Evolutionary conservation across 345 rosid genomes (phyloP).

Genomic region (Fremontodendron californicum): DNA sequence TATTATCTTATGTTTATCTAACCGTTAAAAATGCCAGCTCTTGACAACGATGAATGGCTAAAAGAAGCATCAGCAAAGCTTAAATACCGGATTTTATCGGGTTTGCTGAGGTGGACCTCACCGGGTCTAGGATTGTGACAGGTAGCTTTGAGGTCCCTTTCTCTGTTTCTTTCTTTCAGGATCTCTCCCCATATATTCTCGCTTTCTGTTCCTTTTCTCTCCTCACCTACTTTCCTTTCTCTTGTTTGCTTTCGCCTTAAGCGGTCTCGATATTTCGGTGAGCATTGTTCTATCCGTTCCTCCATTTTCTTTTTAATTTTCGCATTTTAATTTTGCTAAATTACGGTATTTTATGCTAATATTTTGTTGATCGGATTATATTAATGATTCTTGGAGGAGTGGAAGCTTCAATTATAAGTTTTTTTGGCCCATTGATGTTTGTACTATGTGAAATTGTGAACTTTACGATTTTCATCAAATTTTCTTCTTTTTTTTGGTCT

Average conservation of each 20-base stretch:
- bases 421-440: neutral
- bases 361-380: neutral
- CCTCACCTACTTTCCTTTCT: neutral
- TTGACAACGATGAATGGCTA: conserved; percentile 10
- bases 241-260: neutral
- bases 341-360: neutral
- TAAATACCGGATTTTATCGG: neutral
- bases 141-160: neutral
- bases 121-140: conserved; percentile 12
- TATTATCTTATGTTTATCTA: neutral
- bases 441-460: conserved; percentile 2
- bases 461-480: neutral
- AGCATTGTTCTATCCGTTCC: neutral
- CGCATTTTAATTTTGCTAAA: neutral
- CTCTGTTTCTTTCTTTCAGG: conserved; percentile 2
- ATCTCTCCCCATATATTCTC: conserved; percentile 11
- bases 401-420: conserved; percentile 6
- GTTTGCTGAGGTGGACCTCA: conserved; percentile 20
- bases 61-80: too few species aligned
- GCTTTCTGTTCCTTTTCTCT: neutral
- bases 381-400: neutral
- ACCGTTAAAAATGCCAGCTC: neutral
- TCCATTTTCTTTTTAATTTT: neutral
- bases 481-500: neutral
- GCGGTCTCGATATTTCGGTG: conserved; percentile 14